These are phyloP conservation scores for Cyberlindnera maritima DNA, from an alignment of 805 yeast genomes.

Conservation along the genomic window DNA sequence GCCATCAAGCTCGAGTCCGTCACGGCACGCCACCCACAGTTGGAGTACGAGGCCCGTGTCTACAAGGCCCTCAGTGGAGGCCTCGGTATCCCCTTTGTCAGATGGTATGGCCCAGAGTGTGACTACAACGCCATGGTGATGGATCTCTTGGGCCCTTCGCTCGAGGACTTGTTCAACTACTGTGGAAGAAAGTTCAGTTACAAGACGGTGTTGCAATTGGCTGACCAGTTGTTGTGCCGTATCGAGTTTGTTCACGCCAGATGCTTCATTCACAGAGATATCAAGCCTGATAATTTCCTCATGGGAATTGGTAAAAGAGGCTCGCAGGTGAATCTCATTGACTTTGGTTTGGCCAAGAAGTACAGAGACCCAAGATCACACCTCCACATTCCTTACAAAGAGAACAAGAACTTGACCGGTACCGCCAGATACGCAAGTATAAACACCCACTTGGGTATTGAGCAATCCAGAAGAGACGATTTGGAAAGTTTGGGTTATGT, in stretches of 20 bases:
- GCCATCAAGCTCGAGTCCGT: slow-evolving; percentile 92
- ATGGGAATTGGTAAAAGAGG: slow-evolving; percentile 91
- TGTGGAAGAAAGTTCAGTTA: slow-evolving; percentile 91
- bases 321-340: slow-evolving; percentile 95
- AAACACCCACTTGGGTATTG: slow-evolving; percentile 95
- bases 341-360: slow-evolving; percentile 93
- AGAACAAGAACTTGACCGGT: slow-evolving; percentile 94
- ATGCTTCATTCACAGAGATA: slow-evolving; percentile 92
- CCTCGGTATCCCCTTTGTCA: slow-evolving; percentile 92
- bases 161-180: slow-evolving; percentile 93
- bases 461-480: slow-evolving; percentile 95
- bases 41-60: slow-evolving; percentile 95
- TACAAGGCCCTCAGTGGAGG: slow-evolving; percentile 95
- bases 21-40: slow-evolving; percentile 92
- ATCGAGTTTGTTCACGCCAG: slow-evolving; percentile 95
- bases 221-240: slow-evolving; percentile 92
- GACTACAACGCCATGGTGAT: slow-evolving; percentile 97
- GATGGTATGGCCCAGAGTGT: slow-evolving; percentile 97
- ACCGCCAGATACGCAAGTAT: slow-evolving; percentile 96
- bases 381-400: slow-evolving; percentile 93
- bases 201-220: slow-evolving; percentile 88
- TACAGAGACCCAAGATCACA: slow-evolving; percentile 93
- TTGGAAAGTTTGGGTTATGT: slow-evolving; percentile 94
- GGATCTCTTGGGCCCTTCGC: slow-evolving; percentile 90
- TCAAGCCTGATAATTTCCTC: slow-evolving; percentile 91